phyloP scores from a whole-genome alignment of 495 filamentous ascomycete genomes.

The Daldinia caldariorum region DNA sequence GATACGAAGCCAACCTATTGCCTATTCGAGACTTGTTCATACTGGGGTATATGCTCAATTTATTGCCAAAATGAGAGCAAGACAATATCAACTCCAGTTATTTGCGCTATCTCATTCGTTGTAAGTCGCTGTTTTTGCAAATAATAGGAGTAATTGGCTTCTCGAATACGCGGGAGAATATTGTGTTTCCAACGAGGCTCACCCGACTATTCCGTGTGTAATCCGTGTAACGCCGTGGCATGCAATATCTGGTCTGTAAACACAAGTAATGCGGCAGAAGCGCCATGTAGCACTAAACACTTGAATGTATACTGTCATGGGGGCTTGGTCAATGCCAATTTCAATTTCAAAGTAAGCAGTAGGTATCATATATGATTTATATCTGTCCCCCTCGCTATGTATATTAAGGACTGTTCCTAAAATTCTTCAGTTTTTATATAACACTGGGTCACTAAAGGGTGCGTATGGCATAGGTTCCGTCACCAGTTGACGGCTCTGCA shows the following conservation, averaged over 20 bases:
- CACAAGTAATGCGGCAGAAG: background rate
- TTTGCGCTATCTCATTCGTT: constrained; percentile 10
- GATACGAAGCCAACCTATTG: constrained; percentile 9
- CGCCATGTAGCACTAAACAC: constrained; percentile 1
- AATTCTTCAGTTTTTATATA: background rate
- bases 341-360: background rate
- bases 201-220: constrained; percentile 11
- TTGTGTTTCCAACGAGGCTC: constrained; percentile 26
- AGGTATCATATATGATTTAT: constrained; percentile 7
- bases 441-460: background rate
- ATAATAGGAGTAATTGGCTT: constrained; percentile 9
- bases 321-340: background rate
- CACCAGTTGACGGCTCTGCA: constrained; percentile 1
- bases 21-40: constrained; percentile 6
- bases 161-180: constrained; percentile 22
- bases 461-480: constrained; percentile 19
- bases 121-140: background rate
- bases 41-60: constrained; percentile 8
- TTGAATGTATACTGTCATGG: background rate
- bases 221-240: background rate
- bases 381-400: background rate
- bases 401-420: no score
- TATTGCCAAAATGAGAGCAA: constrained; percentile 7
- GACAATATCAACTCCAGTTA: constrained; percentile 11
- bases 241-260: constrained; percentile 12